These are phyloP conservation scores for Moricandia arvensis DNA, from an alignment of 345 rosid genomes.

Conservation along the genomic window DNA sequence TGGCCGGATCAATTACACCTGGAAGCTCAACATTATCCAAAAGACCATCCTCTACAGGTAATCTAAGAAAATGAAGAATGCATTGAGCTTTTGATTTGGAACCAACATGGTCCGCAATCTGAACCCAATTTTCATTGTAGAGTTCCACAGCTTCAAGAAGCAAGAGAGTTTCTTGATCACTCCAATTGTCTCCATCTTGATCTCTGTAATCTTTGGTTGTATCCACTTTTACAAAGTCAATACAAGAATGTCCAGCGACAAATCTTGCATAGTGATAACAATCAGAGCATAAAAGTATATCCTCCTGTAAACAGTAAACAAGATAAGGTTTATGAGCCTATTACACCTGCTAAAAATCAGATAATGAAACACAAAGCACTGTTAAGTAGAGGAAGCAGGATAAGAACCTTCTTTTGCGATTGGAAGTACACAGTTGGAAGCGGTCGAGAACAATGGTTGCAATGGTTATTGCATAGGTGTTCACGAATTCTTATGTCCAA, in stretches of 20 bases:
- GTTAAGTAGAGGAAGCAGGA: conserved; percentile 9
- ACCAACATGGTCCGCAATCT: conserved; percentile 90
- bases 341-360: neutral
- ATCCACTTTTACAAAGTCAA: conserved; percentile 79
- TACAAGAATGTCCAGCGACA: conserved; percentile 80
- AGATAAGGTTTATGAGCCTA: neutral
- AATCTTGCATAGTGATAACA: conserved; percentile 91
- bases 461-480: conserved; percentile 70
- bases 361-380: conserved; percentile 14
- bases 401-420: conserved; percentile 84
- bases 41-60: conserved; percentile 83
- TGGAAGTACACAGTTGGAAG: conserved; percentile 65
- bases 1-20: conserved; percentile 41
- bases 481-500: conserved; percentile 89
- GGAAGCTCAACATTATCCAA: conserved; percentile 87
- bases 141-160: conserved; percentile 95
- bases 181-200: conserved; percentile 87
- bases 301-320: conserved; percentile 54
- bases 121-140: conserved; percentile 83
- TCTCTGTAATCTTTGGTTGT: conserved; percentile 62
- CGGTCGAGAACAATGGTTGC: conserved; percentile 76
- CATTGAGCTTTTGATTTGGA: conserved; percentile 96
- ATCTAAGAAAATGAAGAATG: conserved; percentile 84
- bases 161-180: conserved; percentile 81
- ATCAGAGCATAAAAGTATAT: conserved; percentile 60